phyloP scores from a whole-genome alignment of 2,329 filamentous ascomycete genomes.

The Lachnellula occidentalis region DNA sequence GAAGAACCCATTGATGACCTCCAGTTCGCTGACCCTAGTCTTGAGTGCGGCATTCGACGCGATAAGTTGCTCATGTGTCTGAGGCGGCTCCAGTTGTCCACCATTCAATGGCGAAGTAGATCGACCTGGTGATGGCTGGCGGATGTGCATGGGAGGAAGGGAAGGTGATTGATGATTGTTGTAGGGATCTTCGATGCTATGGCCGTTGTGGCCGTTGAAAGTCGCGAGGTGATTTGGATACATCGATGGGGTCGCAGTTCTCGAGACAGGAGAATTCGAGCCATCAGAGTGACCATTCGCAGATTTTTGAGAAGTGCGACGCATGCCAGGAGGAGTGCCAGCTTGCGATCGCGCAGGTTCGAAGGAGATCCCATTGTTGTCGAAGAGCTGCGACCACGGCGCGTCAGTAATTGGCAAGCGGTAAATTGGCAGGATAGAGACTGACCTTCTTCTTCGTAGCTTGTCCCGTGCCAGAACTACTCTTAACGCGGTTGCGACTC shows the following conservation, averaged over 20 bases:
- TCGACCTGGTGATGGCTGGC: constrained; percentile 53
- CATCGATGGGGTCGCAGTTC: constrained; percentile 71
- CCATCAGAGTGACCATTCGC: constrained; percentile 68
- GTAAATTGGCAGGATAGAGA: neutral
- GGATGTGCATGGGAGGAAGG: constrained; percentile 45
- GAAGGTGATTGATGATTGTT: constrained; percentile 56
- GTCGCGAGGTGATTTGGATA: constrained; percentile 70
- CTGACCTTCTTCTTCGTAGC: constrained; percentile 79
- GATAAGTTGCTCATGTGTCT: constrained; percentile 74
- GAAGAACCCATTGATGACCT: constrained; percentile 87
- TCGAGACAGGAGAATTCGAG: constrained; percentile 72
- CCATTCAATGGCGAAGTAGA: constrained; percentile 46
- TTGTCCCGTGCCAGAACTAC: constrained; percentile 59
- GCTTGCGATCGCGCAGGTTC: constrained; percentile 50
- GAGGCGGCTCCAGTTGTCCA: constrained; percentile 61
- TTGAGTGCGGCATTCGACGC: constrained; percentile 82
- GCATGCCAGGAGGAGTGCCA: constrained; percentile 49
- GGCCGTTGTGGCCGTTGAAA: constrained; percentile 59
- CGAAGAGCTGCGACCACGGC: constrained; percentile 31
- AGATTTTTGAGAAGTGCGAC: constrained; percentile 65
- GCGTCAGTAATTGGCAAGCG: constrained; percentile 17
- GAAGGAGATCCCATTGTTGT: constrained; percentile 50
- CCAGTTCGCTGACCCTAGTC: constrained; percentile 89
- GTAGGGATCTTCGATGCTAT: constrained; percentile 53
- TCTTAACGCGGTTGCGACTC: constrained; percentile 96